Percentiles rank a stretch among this genome's conserved stretches.
Conservation (phyloP, 2,329 filamentous ascomycete species). For the Arthrobotrys pseudoclavata region DNA sequence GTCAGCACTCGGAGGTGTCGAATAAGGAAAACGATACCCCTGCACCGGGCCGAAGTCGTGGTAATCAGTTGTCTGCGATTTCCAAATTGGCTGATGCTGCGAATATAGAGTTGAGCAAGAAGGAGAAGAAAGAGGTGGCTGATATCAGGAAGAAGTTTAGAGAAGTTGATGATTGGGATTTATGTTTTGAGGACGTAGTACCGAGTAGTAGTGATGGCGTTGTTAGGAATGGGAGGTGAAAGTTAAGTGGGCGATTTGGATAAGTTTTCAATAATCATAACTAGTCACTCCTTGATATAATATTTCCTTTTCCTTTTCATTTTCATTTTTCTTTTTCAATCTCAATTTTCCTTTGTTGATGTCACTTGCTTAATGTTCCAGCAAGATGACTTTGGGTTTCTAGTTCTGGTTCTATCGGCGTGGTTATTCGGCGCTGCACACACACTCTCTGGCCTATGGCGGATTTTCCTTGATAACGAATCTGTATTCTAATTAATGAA, state of each 20-base stretch:
- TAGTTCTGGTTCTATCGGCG: slow-evolving; percentile 19
- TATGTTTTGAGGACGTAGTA: slow-evolving; percentile 63
- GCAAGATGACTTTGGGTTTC: slow-evolving; percentile 7
- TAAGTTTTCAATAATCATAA: background rate
- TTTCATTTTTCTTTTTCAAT: background rate
- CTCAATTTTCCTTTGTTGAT: slow-evolving; percentile 15
- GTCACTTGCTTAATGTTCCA: slow-evolving; percentile 17
- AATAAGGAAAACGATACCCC: slow-evolving; percentile 60
- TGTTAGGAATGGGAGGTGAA: slow-evolving; percentile 39
- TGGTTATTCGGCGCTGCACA: slow-evolving; percentile 12
- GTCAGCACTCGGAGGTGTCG: slow-evolving; percentile 55
- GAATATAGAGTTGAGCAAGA: slow-evolving; percentile 55
- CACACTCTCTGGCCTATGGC: slow-evolving; percentile 13
- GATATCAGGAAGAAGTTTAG: slow-evolving; percentile 49
- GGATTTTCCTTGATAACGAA: slow-evolving; percentile 23
- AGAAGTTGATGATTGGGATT: slow-evolving; percentile 56
- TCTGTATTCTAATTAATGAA: slow-evolving; percentile 20
- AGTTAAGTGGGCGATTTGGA: background rate
- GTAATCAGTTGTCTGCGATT: slow-evolving; percentile 12
- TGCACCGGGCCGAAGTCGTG: slow-evolving; percentile 23
- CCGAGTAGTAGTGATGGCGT: slow-evolving; percentile 52
- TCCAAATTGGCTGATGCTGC: slow-evolving; percentile 38
- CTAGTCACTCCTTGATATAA: slow-evolving; percentile 34
- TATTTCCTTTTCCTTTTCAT: slow-evolving; percentile 36
- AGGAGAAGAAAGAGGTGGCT: slow-evolving; percentile 62